A percentile compares a stretch with the other conserved stretches of the same genome.
phyloP scores from a whole-genome alignment of 1,139 yeast species.

The Magnusiomyces tetraspermus region DNA sequence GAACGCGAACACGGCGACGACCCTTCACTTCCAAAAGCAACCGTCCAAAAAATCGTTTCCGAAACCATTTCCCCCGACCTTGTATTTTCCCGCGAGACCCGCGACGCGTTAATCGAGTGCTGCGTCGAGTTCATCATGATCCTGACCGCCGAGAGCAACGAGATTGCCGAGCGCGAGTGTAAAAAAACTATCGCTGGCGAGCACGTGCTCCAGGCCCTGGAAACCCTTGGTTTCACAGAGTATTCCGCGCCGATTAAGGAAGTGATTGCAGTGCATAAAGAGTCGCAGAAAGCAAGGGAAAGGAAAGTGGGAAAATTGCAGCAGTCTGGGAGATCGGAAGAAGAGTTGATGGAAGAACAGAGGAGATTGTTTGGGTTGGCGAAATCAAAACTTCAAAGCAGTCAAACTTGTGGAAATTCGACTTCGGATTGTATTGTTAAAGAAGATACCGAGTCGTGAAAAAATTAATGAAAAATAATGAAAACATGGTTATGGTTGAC shows the following conservation, averaged over 20 bases:
- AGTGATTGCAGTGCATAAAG: slow-evolving; percentile 79
- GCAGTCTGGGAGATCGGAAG: slow-evolving; percentile 85
- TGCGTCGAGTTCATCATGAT: slow-evolving; percentile 95
- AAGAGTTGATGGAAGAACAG: slow-evolving; percentile 83
- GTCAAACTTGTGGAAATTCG: slow-evolving; percentile 1
- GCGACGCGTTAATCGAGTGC: slow-evolving; percentile 92
- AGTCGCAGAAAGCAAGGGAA: slow-evolving; percentile 67
- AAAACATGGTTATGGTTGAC: no score
- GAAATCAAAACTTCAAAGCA: slow-evolving; percentile 43
- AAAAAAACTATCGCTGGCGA: slow-evolving; percentile 96
- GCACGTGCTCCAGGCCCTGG: slow-evolving; percentile 85
- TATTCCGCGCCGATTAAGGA: slow-evolving; percentile 77
- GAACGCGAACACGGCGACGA: slow-evolving; percentile 8
- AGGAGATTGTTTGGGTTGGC: slow-evolving; percentile 88
- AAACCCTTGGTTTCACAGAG: slow-evolving; percentile 77
- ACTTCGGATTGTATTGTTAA: background rate
- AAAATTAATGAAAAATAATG: no score
- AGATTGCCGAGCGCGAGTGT: slow-evolving; percentile 91
- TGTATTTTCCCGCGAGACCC: slow-evolving; percentile 83
- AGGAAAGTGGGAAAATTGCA: slow-evolving; percentile 89
- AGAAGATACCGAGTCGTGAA: background rate
- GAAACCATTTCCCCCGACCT: slow-evolving; percentile 83
- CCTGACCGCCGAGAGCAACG: slow-evolving; percentile 85
- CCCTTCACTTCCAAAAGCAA: slow-evolving; percentile 41
- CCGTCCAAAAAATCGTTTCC: slow-evolving; percentile 88